Evolutionary conservation across 495 filamentous ascomycete genomes (phyloP), one percentile per base, ranked within the genome.

Genomic region (Penicillium taxi): DNA sequence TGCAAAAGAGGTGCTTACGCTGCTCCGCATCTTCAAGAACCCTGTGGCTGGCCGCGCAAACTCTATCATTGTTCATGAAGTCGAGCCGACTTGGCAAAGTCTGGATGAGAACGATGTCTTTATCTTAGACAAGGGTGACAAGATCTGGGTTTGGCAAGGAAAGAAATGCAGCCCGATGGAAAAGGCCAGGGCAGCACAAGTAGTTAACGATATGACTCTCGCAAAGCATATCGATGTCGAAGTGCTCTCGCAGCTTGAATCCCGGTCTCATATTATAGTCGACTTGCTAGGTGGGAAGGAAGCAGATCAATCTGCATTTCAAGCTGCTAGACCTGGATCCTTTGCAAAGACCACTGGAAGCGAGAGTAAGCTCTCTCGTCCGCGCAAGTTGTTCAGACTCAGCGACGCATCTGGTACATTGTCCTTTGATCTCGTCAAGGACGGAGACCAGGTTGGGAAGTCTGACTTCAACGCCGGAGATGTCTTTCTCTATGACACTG

Each of bases 121-220:
- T 43, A 63, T 81, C 16, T 45, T 81, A 35, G 77, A 81, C 36
- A 64, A 63, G 21, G 68, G 70, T 20, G 57, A 73, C 16, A 78
- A 77, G 56, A 75, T 79, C 47, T 78, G 69, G 68, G 73, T 77
- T 8, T 81, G 77, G 77, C 77, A 81, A 58, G 77, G 77, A 22
- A 68, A 64, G 49, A 69, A 62, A 21, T 78, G 74, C 44, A 74
- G 70, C 28, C 77, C 75, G 0, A 79, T 79, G 74, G 77, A 81
- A 39, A 81, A 78, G 55, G 69, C 64, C 6, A 77, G 76, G 59
- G 74, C 75, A 0, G 75, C 77, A 0, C 75, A 78, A 41, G 74
- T 78, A 11, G 74, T 81, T 5, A 64, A 75, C 45, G 74, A 81
- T 34, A 60, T 79, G 67, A 78, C 70, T 0, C 51, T 70, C 5